Evolutionary conservation across 2,329 filamentous ascomycete species (phyloP), one percentile per base, ranked within the genome.

Genomic region (Fusarium sp.): DNA sequence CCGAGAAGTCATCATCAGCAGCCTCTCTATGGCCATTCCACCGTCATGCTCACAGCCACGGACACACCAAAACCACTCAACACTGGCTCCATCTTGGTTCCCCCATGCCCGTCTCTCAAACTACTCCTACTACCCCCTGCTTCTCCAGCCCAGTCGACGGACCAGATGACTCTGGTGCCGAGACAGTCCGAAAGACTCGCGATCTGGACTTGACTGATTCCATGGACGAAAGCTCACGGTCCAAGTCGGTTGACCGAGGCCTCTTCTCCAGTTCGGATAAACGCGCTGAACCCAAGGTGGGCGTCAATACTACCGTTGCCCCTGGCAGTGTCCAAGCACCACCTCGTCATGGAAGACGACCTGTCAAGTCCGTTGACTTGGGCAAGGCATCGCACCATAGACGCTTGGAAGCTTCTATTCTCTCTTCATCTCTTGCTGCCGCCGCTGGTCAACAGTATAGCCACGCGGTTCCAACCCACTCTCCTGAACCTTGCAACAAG

Each of bases 221-320:
- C 38, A 68, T 75, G n/a, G 87, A 89, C 45, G 86, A 88, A 41
- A 81, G 83, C 28, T 84, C 86, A 5, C 86, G 91, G 41, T 88
- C 90, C 10, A 87, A 86, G 38, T 94, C 92, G 0, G 89, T 90
- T 12, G 92, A 94, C 67, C 86, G 90, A 47, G 86, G 87, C 73
- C 74, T 89, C 6, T 91, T 92, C 59, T 84, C 85, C 28, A 90
- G 85, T 59, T 83, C 86, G 15, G 91, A 94, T 78, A 90, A 92
- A 73, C 91, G 92, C 68, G 88, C 88, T 6, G 87, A 87, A 45
- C 86, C 93, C 3, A 90, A 89, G 72, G 86, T 94, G 6, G 89
- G 89, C 8, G 77, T 94, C 32, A 93, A 88, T 79, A 89, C 87
- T 8, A 86, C 90, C 3, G 83, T 88, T 28, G 92, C 88, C 3